Evolutionary conservation across 164 flowering plant genomes (phyloP).

Genomic region (Annona cherimola): DNA sequence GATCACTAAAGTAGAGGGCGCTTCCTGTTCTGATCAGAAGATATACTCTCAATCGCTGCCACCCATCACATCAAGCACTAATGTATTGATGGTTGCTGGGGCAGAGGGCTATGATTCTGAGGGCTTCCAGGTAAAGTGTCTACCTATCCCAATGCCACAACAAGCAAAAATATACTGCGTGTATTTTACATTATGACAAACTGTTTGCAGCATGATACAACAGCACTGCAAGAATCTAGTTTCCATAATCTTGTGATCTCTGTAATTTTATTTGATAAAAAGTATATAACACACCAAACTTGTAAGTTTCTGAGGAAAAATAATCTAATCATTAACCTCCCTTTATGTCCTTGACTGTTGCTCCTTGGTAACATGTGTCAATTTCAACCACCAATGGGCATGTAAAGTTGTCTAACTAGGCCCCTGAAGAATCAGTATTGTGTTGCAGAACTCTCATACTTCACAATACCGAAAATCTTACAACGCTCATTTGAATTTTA

Average conservation of each 20-base stretch:
- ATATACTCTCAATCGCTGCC: conserved; percentile 90
- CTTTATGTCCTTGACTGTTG: no score
- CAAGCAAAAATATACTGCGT: neutral
- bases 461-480: no score
- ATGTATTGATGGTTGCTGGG: conserved; percentile 40
- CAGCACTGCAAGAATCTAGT: neutral
- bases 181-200: neutral
- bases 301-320: no score
- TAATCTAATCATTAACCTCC: no score
- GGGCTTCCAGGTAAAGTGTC: conserved; percentile 36
- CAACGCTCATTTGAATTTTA: no score
- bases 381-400: no score
- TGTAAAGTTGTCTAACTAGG: no score
- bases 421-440: no score
- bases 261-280: no score
- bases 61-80: conserved; percentile 22
- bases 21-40: conserved; percentile 64
- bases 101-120: conserved; percentile 17
- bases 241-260: neutral
- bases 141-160: neutral
- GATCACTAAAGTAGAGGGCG: conserved; percentile 72
- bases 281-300: no score
- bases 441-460: no score
- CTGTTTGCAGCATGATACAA: neutral
- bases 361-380: no score